These are phyloP conservation scores for Fusarium setosum DNA, from an alignment of 2,329 filamentous ascomycete genomes.

Conservation along the genomic window DNA sequence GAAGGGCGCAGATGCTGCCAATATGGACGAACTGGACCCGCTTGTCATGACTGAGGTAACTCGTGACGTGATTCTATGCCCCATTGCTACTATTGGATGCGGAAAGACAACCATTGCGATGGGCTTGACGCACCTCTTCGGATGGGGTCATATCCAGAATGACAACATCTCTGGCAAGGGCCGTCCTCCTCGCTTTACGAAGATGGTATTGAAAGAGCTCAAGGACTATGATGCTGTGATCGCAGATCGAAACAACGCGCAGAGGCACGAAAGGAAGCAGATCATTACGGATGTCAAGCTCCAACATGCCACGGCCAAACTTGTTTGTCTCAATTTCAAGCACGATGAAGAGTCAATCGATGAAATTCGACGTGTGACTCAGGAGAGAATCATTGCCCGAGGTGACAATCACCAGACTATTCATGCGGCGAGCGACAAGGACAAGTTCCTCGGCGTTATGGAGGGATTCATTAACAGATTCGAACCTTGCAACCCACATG, in stretches of 20 bases:
- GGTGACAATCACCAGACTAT: conserved; percentile 99
- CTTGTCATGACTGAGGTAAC: conserved; percentile 65
- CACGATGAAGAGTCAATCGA: conserved; percentile 83
- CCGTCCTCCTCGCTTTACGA: conserved; percentile 82
- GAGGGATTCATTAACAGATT: conserved; percentile 91
- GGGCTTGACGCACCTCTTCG: conserved; percentile 84
- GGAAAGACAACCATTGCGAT: conserved; percentile 95
- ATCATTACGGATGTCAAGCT: conserved; percentile 81
- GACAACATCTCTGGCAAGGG: conserved; percentile 89
- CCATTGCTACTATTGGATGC: conserved; percentile 93
- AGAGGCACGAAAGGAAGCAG: conserved; percentile 87
- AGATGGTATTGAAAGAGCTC: conserved; percentile 74
- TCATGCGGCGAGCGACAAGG: conserved; percentile 78
- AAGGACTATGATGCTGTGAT: conserved; percentile 78
- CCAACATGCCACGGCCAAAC: conserved; percentile 71
- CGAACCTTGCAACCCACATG: conserved; percentile 76
- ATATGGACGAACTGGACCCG: conserved; percentile 68
- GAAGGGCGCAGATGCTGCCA: conserved; percentile 89
- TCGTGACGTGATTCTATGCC: conserved; percentile 82
- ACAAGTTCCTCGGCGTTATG: conserved; percentile 91
- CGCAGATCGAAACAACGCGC: conserved; percentile 95
- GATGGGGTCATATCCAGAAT: conserved; percentile 95
- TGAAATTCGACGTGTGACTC: conserved; percentile 79
- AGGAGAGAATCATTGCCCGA: conserved; percentile 81
- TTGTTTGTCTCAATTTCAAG: conserved; percentile 90